These are phyloP conservation scores for Neurospora sp. DNA, from an alignment of 495 filamentous ascomycete genomes.

Conservation along the genomic window DNA sequence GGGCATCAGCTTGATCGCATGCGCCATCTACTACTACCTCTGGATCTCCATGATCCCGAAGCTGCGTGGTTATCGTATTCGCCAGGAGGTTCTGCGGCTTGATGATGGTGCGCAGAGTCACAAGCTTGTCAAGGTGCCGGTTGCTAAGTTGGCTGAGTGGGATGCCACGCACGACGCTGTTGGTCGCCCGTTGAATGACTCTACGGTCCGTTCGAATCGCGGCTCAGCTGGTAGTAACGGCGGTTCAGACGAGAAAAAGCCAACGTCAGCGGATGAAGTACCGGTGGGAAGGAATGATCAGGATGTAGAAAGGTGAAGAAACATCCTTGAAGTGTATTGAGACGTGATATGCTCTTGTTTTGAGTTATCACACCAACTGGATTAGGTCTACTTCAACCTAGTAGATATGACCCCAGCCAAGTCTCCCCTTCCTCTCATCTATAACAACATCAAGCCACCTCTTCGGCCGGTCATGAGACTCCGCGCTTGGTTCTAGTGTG, in stretches of 20 bases:
- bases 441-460: background rate
- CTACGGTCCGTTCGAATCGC: background rate
- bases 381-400: background rate
- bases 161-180: slow-evolving; percentile 48
- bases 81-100: slow-evolving; percentile 41
- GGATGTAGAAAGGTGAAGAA: background rate
- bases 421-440: background rate
- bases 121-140: slow-evolving; percentile 44
- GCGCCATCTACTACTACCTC: slow-evolving; percentile 45
- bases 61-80: slow-evolving; percentile 40
- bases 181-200: slow-evolving; percentile 19
- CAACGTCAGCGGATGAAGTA: background rate
- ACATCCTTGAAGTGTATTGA: background rate
- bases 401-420: too few relatives aligned
- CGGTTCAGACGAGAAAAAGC: background rate
- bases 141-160: slow-evolving; percentile 38
- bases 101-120: slow-evolving; percentile 43
- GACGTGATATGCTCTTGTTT: background rate
- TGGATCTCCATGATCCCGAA: slow-evolving; percentile 46
- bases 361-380: too few relatives aligned
- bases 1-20: slow-evolving; percentile 31
- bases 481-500: background rate
- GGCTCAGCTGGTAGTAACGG: background rate
- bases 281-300: background rate
- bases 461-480: background rate